Percentiles rank a stretch among this genome's conserved stretches.
Conservation (phyloP, 371 early-diverging fungal species). For the Mycotypha africana region DNA sequence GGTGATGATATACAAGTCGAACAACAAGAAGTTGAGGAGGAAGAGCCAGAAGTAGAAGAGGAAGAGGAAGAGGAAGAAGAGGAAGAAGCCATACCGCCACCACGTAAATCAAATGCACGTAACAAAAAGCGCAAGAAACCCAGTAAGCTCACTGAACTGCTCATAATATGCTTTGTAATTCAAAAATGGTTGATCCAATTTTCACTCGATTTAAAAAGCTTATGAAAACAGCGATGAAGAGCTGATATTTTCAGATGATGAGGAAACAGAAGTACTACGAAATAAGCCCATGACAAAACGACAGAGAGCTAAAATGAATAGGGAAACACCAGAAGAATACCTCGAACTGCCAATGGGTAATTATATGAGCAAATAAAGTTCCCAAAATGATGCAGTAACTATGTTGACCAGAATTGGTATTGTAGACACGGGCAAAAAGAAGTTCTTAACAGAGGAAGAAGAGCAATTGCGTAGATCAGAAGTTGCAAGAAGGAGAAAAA, state of each 20-base stretch:
- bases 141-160: no score
- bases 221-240: slow-evolving; percentile 4
- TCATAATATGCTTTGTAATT: no score
- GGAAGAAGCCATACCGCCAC: slow-evolving; percentile 20
- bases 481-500: slow-evolving; percentile 69
- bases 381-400: no score
- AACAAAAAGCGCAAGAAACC: slow-evolving; percentile 24
- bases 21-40: slow-evolving; percentile 24
- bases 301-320: slow-evolving; percentile 62
- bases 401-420: neutral
- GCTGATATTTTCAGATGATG: slow-evolving; percentile 32
- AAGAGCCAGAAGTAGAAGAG: no score
- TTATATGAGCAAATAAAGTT: neutral
- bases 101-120: neutral
- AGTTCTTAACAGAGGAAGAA: slow-evolving; percentile 61
- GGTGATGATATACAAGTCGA: slow-evolving; percentile 26
- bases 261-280: slow-evolving; percentile 40
- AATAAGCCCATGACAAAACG: slow-evolving; percentile 63
- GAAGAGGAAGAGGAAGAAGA: slow-evolving; percentile 30
- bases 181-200: no score
- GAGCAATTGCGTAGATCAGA: slow-evolving; percentile 67
- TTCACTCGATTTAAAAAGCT: no score
- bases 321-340: slow-evolving; percentile 52
- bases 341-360: slow-evolving; percentile 66
- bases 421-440: slow-evolving; percentile 55